Evolutionary conservation across 345 rosid genomes (phyloP).

Genomic region (Kernera saxatilis): DNA sequence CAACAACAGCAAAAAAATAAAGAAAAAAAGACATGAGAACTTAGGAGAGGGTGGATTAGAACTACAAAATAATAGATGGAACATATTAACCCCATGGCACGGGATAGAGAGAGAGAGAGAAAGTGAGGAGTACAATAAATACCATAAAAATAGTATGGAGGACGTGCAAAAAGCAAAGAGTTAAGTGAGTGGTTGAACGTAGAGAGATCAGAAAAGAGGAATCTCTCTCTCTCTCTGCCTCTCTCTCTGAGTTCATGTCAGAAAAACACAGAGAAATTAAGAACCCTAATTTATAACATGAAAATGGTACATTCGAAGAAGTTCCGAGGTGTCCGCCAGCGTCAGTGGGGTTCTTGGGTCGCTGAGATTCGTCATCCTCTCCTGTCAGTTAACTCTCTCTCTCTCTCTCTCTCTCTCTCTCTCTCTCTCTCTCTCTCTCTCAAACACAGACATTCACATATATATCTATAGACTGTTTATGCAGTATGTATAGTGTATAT

Average conservation of each 20-base stretch:
- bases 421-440: no score
- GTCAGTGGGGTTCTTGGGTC: conserved; percentile 95
- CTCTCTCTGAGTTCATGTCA: conserved; percentile 11
- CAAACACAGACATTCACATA: background rate
- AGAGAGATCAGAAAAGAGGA: background rate
- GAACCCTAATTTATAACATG: background rate
- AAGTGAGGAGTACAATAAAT: background rate
- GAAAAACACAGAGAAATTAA: background rate
- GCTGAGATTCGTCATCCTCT: conserved; percentile 83
- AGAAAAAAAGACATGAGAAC: background rate
- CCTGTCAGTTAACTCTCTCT: conserved; percentile 34
- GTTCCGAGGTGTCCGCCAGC: conserved; percentile 83
- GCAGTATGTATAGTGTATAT: background rate
- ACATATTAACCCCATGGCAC: background rate
- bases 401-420: background rate
- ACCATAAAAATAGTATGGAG: background rate
- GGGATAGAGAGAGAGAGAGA: background rate
- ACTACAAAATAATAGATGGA: background rate
- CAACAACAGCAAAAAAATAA: background rate
- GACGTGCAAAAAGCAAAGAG: conserved; percentile 2
- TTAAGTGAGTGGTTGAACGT: conserved; percentile 7
- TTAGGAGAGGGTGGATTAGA: background rate
- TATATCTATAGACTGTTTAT: background rate
- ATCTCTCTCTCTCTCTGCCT: background rate
- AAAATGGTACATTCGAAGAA: conserved; percentile 66